phyloP scores from a whole-genome alignment of 139 green algal genomes.

The Pseudopediastrum boryanum region DNA sequence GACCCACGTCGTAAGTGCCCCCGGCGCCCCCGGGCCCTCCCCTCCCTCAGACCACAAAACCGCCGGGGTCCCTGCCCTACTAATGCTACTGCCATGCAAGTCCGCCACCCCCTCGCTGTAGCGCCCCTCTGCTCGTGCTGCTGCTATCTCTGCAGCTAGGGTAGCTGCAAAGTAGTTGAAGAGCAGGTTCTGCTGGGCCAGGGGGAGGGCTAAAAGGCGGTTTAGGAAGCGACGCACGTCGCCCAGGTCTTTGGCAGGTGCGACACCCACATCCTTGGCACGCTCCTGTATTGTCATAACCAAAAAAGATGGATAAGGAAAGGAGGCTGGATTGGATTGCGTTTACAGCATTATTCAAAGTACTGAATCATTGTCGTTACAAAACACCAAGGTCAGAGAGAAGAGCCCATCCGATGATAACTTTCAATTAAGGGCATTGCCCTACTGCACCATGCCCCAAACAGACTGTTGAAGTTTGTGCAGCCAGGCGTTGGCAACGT shows the following conservation, averaged over 20 bases:
- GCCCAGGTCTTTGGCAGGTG: constrained; percentile 29
- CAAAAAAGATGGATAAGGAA: no score
- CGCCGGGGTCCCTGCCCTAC: background rate
- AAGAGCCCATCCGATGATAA: no score
- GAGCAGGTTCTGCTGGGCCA: constrained; percentile 81
- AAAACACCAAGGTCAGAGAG: no score
- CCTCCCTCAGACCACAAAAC: constrained; percentile 12
- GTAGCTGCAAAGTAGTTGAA: constrained; percentile 82
- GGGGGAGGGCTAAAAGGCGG: constrained; percentile 77
- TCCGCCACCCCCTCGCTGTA: constrained; percentile 52
- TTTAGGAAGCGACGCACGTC: constrained; percentile 90
- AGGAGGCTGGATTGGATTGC: no score
- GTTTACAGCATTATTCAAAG: no score
- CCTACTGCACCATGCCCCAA: no score
- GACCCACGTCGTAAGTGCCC: constrained; percentile 22
- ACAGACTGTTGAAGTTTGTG: no score
- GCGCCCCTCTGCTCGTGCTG: constrained; percentile 46
- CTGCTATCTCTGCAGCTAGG: constrained; percentile 70
- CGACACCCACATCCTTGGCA: no score
- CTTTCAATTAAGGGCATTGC: no score
- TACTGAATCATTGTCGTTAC: no score
- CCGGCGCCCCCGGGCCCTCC: background rate
- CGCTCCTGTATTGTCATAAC: no score
- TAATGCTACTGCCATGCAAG: constrained; percentile 27
- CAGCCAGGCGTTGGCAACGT: no score